These are phyloP conservation scores for Acacia melanoxylon DNA, from an alignment of 306 rosid species.

Conservation along the genomic window DNA sequence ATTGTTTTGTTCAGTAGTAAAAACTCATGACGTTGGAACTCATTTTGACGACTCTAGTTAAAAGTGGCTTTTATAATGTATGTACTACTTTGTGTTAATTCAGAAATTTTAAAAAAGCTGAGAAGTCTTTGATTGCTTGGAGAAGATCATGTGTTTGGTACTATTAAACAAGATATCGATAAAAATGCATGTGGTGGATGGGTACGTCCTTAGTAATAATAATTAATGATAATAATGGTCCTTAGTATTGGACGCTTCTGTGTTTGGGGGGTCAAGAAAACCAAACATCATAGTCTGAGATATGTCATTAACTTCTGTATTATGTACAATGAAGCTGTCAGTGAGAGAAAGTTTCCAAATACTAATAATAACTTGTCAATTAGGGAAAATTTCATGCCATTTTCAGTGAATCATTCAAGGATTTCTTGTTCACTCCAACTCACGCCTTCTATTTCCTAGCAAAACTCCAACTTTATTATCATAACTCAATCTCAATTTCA, in stretches of 20 bases:
- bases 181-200: background rate
- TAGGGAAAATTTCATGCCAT: background rate
- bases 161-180: background rate
- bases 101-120: background rate
- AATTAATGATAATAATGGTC: background rate
- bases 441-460: background rate
- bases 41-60: background rate
- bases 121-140: background rate
- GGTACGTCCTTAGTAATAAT: background rate
- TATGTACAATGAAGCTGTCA: background rate
- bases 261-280: background rate
- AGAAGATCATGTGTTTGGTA: background rate
- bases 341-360: background rate
- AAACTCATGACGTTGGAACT: background rate
- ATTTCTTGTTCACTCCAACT: background rate
- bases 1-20: too few relatives aligned
- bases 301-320: background rate
- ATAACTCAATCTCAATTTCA: background rate
- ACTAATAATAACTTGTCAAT: too few relatives aligned
- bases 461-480: background rate
- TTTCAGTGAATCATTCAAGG: background rate
- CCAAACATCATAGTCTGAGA: background rate
- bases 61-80: background rate
- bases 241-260: background rate
- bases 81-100: too few relatives aligned